A percentile compares a stretch with the other conserved stretches of the same genome.
These are phyloP conservation scores for Ceratobasidium theobromae DNA, from an alignment of 1,284 basidiomycete genomes.

Conservation along the genomic window DNA sequence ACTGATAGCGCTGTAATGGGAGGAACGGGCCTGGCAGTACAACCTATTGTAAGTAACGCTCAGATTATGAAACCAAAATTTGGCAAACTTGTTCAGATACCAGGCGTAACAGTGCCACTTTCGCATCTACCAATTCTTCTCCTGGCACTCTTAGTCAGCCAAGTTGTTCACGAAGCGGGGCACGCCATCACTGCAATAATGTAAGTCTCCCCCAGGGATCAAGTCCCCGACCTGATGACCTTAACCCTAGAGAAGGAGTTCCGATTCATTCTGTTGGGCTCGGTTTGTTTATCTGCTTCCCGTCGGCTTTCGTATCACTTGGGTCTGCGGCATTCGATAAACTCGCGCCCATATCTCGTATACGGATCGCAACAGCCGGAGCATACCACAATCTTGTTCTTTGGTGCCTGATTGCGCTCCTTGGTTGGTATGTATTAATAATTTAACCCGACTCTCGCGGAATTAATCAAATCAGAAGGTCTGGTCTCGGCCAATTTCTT, in stretches of 20 bases:
- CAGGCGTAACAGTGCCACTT: slow-evolving; percentile 72
- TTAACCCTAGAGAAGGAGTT: slow-evolving; percentile 50
- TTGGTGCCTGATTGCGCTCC: slow-evolving; percentile 47
- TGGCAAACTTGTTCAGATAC: slow-evolving; percentile 53
- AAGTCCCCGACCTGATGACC: not conserved
- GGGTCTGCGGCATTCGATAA: slow-evolving; percentile 47
- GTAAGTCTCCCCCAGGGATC: slow-evolving; percentile 48
- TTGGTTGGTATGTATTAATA: slow-evolving; percentile 37
- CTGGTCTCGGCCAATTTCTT: slow-evolving; percentile 1
- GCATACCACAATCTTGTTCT: slow-evolving; percentile 68
- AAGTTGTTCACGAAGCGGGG: slow-evolving; percentile 68
- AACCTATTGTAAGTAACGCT: slow-evolving; percentile 2
- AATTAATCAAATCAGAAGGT: slow-evolving; percentile 2
- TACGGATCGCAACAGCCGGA: slow-evolving; percentile 63
- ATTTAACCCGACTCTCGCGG: not conserved
- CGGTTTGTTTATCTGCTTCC: slow-evolving; percentile 58
- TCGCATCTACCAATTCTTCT: slow-evolving; percentile 62
- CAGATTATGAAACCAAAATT: slow-evolving; percentile 5
- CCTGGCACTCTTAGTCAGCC: slow-evolving; percentile 56
- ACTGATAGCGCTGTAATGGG: not conserved
- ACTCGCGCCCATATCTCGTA: slow-evolving; percentile 48
- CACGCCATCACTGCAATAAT: slow-evolving; percentile 67
- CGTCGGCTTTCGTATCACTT: slow-evolving; percentile 69
- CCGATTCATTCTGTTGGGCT: slow-evolving; percentile 60
- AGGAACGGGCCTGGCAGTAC: slow-evolving; percentile 13